Conservation (phyloP, 2,329 filamentous ascomycete genomes). For the Leptographium galeiforme region DNA sequence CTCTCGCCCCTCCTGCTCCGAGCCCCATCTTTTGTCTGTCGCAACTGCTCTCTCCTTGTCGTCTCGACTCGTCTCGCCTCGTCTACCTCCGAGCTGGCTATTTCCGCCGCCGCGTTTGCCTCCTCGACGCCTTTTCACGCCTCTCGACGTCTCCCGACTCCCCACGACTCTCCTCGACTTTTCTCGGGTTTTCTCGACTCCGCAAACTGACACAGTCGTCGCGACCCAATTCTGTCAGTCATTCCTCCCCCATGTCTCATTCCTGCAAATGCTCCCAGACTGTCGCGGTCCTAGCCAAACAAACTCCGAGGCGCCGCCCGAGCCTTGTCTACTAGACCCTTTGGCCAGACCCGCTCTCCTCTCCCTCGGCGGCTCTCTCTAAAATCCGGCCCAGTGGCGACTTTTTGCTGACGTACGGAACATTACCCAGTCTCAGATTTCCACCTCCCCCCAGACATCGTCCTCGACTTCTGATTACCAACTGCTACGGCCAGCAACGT, state of each 20-base stretch:
- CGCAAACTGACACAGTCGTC: too few species aligned
- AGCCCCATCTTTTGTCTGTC: background rate
- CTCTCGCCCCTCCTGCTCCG: background rate
- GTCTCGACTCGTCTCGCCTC: background rate
- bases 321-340: background rate
- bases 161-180: too few species aligned
- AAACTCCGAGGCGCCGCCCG: background rate
- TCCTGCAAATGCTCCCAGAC: background rate
- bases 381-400: slow-evolving; percentile 2
- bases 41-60: too few species aligned
- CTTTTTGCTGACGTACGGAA: slow-evolving; percentile 1
- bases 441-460: background rate
- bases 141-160: too few species aligned
- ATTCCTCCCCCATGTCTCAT: background rate
- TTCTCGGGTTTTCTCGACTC: too few species aligned
- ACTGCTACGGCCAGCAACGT: too few species aligned
- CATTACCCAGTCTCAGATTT: background rate
- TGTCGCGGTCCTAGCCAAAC: background rate
- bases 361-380: background rate
- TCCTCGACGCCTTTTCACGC: too few species aligned
- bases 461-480: background rate
- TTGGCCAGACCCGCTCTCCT: background rate
- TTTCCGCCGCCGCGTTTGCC: too few species aligned
- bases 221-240: too few species aligned
- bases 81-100: too few species aligned